Conservation (phyloP, 805 yeast genomes). For the Saccharomycopsis microspora region DNA sequence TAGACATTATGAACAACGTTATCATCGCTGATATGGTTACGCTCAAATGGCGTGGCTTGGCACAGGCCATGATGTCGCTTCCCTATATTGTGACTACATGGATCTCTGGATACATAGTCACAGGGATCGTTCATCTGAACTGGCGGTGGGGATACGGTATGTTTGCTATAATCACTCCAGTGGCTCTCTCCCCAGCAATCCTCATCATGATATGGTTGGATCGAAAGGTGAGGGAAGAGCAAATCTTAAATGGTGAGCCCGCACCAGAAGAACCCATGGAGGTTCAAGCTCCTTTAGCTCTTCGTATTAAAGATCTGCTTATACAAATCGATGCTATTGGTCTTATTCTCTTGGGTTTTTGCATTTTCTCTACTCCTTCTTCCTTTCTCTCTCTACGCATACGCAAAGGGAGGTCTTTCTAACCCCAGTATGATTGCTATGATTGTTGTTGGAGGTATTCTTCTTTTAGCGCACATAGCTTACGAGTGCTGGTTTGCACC, state of each 20-base stretch:
- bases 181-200: slow-evolving; percentile 26
- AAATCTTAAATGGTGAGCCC: slow-evolving; percentile 4
- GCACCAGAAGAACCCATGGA: slow-evolving; percentile 7
- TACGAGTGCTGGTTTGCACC: slow-evolving; percentile 28
- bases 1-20: slow-evolving; percentile 25
- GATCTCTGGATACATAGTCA: slow-evolving; percentile 30
- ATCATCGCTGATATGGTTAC: slow-evolving; percentile 28
- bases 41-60: slow-evolving; percentile 28
- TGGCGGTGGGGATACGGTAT: slow-evolving; percentile 49
- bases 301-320: slow-evolving; percentile 17
- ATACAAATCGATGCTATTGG: slow-evolving; percentile 30
- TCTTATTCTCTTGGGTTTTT: slow-evolving; percentile 26
- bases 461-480: slow-evolving; percentile 24
- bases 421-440: slow-evolving; percentile 33
- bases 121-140: slow-evolving; percentile 22
- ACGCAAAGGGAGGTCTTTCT: slow-evolving; percentile 25
- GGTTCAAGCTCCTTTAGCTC: not conserved
- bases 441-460: slow-evolving; percentile 29
- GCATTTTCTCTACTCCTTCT: slow-evolving; percentile 29
- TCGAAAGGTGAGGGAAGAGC: slow-evolving; percentile 22
- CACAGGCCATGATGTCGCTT: slow-evolving; percentile 25
- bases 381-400: slow-evolving; percentile 27
- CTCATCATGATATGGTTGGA: slow-evolving; percentile 25
- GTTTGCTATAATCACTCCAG: slow-evolving; percentile 36
- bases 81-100: slow-evolving; percentile 33